phyloP scores from a whole-genome alignment of 2,329 filamentous ascomycete species.

The Trichoderma hamatum region DNA sequence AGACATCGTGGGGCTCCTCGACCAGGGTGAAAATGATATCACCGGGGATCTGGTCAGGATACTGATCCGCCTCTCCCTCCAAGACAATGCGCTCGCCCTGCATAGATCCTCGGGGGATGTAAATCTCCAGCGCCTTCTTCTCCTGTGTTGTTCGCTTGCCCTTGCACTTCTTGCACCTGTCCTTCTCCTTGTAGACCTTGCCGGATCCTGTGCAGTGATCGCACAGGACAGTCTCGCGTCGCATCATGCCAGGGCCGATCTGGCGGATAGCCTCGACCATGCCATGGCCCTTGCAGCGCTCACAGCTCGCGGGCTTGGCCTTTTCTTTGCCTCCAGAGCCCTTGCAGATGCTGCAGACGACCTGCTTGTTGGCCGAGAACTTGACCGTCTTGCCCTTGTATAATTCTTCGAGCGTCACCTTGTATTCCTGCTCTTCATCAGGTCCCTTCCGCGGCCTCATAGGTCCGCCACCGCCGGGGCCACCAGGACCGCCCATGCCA shows the following conservation, averaged over 20 bases:
- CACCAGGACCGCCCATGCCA: slow-evolving; percentile 63
- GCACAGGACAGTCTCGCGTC: slow-evolving; percentile 78
- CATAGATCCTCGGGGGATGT: slow-evolving; percentile 85
- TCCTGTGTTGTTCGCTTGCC: slow-evolving; percentile 83
- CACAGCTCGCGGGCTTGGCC: slow-evolving; percentile 80
- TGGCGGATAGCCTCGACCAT: slow-evolving; percentile 76
- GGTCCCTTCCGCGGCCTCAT: slow-evolving; percentile 70
- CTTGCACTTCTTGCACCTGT: slow-evolving; percentile 99
- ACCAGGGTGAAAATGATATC: slow-evolving; percentile 89
- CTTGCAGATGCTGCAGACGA: slow-evolving; percentile 85
- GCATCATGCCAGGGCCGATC: slow-evolving; percentile 83
- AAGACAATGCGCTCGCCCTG: slow-evolving; percentile 89
- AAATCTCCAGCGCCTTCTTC: slow-evolving; percentile 93
- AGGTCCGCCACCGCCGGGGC: slow-evolving; percentile 52
- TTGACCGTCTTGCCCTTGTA: slow-evolving; percentile 99
- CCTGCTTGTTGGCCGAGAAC: slow-evolving; percentile 92
- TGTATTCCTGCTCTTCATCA: slow-evolving; percentile 88
- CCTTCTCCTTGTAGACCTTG: slow-evolving; percentile 89
- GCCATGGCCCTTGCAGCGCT: slow-evolving; percentile 81
- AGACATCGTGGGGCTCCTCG: slow-evolving; percentile 79
- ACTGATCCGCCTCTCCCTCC: slow-evolving; percentile 91
- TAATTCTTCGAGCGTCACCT: slow-evolving; percentile 88
- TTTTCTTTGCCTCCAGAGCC: slow-evolving; percentile 90
- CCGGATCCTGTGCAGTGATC: slow-evolving; percentile 84
- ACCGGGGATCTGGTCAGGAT: slow-evolving; percentile 84